Evolutionary conservation across 2,329 filamentous ascomycete genomes (phyloP).

Genomic region (Exophiala lecanii-corni): DNA sequence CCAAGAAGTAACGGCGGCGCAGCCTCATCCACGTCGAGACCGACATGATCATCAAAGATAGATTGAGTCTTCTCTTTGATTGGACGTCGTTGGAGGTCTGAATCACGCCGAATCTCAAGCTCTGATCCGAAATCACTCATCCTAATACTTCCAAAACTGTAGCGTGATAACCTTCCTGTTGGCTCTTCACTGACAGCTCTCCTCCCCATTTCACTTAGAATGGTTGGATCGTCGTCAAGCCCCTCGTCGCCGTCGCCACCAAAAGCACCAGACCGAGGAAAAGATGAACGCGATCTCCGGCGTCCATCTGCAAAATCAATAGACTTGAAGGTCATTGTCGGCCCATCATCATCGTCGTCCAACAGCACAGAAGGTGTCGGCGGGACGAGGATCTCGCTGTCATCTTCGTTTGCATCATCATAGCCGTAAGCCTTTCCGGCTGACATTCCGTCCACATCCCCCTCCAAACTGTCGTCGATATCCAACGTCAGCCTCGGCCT

Average conservation of each 20-base stretch:
- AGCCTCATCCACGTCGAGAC: conserved; percentile 33
- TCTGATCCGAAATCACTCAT: conserved; percentile 49
- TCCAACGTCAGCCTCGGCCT: conserved; percentile 40
- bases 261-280: conserved; percentile 41
- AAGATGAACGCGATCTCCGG: conserved; percentile 31
- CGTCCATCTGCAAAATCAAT: conserved; percentile 16
- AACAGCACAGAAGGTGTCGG: conserved; percentile 24
- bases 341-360: conserved; percentile 18
- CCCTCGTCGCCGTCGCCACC: conserved; percentile 34
- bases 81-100: conserved; percentile 5
- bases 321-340: conserved; percentile 24
- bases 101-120: conserved; percentile 30
- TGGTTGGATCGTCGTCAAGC: conserved; percentile 18
- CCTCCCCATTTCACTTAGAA: conserved; percentile 39
- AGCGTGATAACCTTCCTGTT: conserved; percentile 36
- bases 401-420: conserved; percentile 40
- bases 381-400: conserved; percentile 35
- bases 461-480: conserved; percentile 35
- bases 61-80: conserved; percentile 23
- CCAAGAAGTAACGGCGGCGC: conserved; percentile 34
- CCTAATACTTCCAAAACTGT: conserved; percentile 39
- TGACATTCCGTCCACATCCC: conserved; percentile 32
- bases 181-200: conserved; percentile 37
- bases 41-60: conserved; percentile 39
- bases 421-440: conserved; percentile 38